Base-by-base conservation (phyloP, 495 filamentous ascomycete genomes). In the Barbatosphaeria neglecta region DNA sequence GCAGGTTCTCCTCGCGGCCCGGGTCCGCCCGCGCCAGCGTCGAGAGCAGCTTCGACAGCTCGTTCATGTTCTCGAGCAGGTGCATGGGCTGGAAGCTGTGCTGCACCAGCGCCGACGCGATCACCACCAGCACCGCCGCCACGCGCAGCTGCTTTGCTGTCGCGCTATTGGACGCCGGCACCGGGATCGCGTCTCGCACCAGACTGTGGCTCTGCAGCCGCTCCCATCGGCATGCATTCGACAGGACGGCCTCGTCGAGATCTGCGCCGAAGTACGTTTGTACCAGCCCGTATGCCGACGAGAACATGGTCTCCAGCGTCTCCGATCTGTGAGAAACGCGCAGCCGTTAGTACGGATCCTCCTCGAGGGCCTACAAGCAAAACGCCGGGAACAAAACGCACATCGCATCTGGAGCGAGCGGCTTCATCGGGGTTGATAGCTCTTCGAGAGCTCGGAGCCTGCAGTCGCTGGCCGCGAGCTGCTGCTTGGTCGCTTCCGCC, bases 61-160 rank as follows among this genome's bases (percentile, higher is more conserved):
- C 46, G 0, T 33, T 13, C 11, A 20, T 18, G 9, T 53, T 20
- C 8, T 38, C 31, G 3, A 52, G 19, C 11, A 59, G 22, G 22
- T 57, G 54, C 4, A 38, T 50, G 2, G 57, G 54, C 4, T 53
- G 54, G 38, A 62, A 62, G 31, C 57, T 43, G 41, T 50, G 31
- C 0, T 40, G 5, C 2, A 7, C 6, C 0, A 60, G 18, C 15
- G 55, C 55, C 0, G 24, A 8, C 0, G 38, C 38, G 3, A 62
- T 13, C 9, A 58, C 37, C 6, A 47, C 27, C 2, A 62, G 37
- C 7, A 54, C 46, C 11, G 52, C 37, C 1, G 48, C 52, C n/a
- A 45, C 39, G 8, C 59, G 50, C 59, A 62, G 58, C 18, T 55
- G 48, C 24, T 51, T 60, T 0, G 54, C 59, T 4, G 28, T 17